Base-by-base conservation (phyloP, 73 alveolate species). In the Stentor roeselii region DNA sequence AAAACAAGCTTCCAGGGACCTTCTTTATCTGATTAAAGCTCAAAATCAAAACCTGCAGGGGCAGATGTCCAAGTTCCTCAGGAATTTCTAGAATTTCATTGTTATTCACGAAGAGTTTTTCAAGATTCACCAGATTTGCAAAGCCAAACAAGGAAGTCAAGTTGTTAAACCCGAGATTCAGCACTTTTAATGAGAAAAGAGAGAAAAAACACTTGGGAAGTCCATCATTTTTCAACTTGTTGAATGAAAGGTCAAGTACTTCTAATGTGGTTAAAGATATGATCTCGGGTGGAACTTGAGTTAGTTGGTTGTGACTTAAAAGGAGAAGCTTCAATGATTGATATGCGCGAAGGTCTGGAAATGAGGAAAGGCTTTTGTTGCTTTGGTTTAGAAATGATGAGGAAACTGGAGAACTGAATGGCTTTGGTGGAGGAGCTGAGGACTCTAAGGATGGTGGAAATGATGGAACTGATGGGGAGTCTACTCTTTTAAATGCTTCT, bases 401-500 rank as follows among this genome's bases (percentile, higher is more conserved):
- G 21, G 80, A 27, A 30, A 32, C 11, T 27, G n/a, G 37, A 2
- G 80, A 67, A 67, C 42, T 21, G 0, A 34, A 21, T 30, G n/a
- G 80, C 41, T 21, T 1, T 27, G 80, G 41, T 27, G 37, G 80
- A 30, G 37, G 15, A 27, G 41, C 27, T 21, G 50, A 30, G 11
- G 41, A 40, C 37, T 1, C 80, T 30, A n/a, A 1, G 14, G 37
- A n/a, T 21, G 50, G 15, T 0, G 80, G 41, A 21, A 67, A 14
- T 32, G 21, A 15, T 27, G 80, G 15, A 21, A 11, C 34, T 2
- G 37, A 30, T 21, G 27, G 21, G 15, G 37, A n/a, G 21, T 67
- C 80, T 1, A 67, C 80, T 2, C 80, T 67, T 67, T 67, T 67
- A 67, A 21, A 67, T 27, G 80, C 80, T 67, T 67, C 80, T 30